Percentiles rank a stretch among this genome's conserved stretches.
These are phyloP conservation scores for Polygonum maritimum DNA, from an alignment of 148 eudicot genomes.

Conservation along the genomic window DNA sequence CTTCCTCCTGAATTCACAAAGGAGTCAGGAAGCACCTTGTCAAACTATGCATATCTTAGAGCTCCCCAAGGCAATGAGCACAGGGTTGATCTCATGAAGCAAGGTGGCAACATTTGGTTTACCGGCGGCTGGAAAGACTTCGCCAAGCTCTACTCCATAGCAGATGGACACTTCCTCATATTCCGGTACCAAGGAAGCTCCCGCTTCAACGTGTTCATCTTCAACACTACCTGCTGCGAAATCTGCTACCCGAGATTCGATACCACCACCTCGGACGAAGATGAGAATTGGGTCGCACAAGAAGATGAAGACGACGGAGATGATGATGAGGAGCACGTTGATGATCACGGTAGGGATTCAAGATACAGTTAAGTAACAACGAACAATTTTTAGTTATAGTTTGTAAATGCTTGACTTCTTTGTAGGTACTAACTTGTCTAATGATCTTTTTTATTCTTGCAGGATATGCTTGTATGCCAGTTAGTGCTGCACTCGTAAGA, in stretches of 20 bases:
- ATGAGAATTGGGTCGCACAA: not conserved
- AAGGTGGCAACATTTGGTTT: not conserved
- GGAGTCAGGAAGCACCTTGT: not conserved
- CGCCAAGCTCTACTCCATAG: not conserved
- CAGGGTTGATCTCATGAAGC: not conserved
- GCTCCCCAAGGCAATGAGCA: not conserved
- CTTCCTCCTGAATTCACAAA: not conserved
- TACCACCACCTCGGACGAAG: not conserved
- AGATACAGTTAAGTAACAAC: not conserved
- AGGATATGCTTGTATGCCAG: not conserved
- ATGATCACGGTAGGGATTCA: not conserved
- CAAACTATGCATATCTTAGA: not conserved
- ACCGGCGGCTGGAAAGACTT: not conserved
- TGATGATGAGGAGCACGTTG: not conserved
- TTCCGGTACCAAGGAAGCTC: not conserved
- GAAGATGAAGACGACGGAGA: not conserved
- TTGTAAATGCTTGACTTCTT: not conserved
- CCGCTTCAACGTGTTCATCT: not conserved
- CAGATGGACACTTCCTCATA: not conserved
- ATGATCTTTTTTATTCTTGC: not conserved
- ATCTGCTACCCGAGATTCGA: not conserved
- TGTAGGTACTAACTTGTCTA: not conserved
- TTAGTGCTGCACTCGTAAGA: not conserved
- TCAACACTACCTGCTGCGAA: not conserved
- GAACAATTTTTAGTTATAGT: too few species aligned